These are phyloP conservation scores for Fusarium verrucosum DNA, from an alignment of 2,329 filamentous ascomycete genomes.

Conservation along the genomic window DNA sequence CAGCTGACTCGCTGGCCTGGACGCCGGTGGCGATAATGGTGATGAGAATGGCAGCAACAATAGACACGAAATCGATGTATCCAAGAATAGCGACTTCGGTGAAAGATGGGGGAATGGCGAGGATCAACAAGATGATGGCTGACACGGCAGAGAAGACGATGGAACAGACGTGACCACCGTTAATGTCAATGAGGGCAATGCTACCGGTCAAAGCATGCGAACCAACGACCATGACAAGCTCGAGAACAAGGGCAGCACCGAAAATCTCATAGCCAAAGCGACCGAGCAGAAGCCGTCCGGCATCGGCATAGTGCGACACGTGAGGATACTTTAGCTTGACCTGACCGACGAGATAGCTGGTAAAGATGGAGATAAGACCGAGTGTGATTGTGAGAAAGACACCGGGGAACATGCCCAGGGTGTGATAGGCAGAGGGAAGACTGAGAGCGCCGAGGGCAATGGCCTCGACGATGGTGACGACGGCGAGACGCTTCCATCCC, in stretches of 20 bases:
- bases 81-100: constrained; percentile 44
- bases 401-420: constrained; percentile 62
- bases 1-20: constrained; percentile 43
- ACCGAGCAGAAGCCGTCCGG: constrained; percentile 68
- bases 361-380: constrained; percentile 59
- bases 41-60: constrained; percentile 64
- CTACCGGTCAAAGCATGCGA: constrained; percentile 77
- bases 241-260: constrained; percentile 68
- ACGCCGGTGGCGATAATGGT: constrained; percentile 72
- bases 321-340: constrained; percentile 62
- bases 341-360: constrained; percentile 57
- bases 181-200: constrained; percentile 73
- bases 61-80: constrained; percentile 64
- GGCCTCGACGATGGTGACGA: constrained; percentile 36
- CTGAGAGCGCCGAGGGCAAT: constrained; percentile 45
- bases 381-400: constrained; percentile 54
- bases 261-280: constrained; percentile 68
- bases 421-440: constrained; percentile 61
- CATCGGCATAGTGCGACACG: constrained; percentile 51
- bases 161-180: constrained; percentile 56
- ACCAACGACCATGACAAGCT: constrained; percentile 74
- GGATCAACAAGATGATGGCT: constrained; percentile 55
- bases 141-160: constrained; percentile 55
- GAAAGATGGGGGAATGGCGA: constrained; percentile 60
- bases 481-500: constrained; percentile 35